Evolutionary conservation across 371 early-diverging fungal species (phyloP).

Genomic region (Rhizomucor pusillus): DNA sequence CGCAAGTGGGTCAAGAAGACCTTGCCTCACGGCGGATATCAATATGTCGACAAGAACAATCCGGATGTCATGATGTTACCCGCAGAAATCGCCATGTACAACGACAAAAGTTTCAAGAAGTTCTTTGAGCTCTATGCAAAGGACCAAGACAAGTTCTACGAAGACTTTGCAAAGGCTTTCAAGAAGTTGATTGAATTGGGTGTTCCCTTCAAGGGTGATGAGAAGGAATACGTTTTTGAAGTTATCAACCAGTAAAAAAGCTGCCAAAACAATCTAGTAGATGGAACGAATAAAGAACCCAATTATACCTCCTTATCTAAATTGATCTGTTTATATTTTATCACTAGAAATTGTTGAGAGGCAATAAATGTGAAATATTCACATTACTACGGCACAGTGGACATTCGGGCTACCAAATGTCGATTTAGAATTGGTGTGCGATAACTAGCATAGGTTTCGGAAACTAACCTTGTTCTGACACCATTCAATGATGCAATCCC

Average conservation of each 20-base stretch:
- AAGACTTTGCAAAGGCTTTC: constrained; percentile 84
- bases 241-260: constrained; percentile 35
- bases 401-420: constrained; percentile 66
- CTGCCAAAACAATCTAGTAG: too few species aligned
- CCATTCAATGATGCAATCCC: constrained; percentile 91
- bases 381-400: constrained; percentile 82
- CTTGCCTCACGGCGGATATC: constrained; percentile 77
- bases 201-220: constrained; percentile 63
- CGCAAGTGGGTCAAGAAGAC: constrained; percentile 83
- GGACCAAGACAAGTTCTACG: constrained; percentile 75
- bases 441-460: too few species aligned
- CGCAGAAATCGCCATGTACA: constrained; percentile 39
- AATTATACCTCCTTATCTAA: too few species aligned
- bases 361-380: constrained; percentile 61
- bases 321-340: not conserved
- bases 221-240: constrained; percentile 58
- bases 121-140: constrained; percentile 84
- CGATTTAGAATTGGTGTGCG: not conserved
- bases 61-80: constrained; percentile 52
- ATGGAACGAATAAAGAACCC: too few species aligned
- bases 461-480: constrained; percentile 75
- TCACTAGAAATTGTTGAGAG: constrained; percentile 51
- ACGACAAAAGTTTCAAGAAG: constrained; percentile 72
- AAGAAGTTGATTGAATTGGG: constrained; percentile 88
- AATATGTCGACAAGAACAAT: constrained; percentile 79